Evolutionary conservation across 139 green algal species (phyloP).

Genomic region (Spirogloea muscicola): DNA sequence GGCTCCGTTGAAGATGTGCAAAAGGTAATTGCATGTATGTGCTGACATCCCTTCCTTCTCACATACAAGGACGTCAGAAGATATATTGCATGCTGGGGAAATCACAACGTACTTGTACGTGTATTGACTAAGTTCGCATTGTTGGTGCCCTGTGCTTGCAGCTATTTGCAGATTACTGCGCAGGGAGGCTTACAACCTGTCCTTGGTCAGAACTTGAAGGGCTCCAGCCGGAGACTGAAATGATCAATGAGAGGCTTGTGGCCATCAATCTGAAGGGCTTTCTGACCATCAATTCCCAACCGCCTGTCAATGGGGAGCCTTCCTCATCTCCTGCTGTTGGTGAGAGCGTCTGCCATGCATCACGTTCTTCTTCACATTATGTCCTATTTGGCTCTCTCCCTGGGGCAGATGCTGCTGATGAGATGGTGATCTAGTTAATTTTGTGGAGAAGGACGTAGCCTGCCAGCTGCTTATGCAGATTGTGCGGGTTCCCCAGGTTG

Average conservation of each 20-base stretch:
- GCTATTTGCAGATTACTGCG: slow-evolving; percentile 64
- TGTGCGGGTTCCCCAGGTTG: slow-evolving; percentile 60
- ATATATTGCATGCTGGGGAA: no score
- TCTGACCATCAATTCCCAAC: slow-evolving; percentile 78
- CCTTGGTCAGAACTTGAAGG: slow-evolving; percentile 72
- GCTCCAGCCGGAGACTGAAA: slow-evolving; percentile 55
- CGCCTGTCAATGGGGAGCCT: slow-evolving; percentile 60
- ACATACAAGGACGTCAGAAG: no score
- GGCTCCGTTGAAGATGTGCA: slow-evolving; percentile 21
- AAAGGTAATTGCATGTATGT: no score
- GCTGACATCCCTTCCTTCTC: no score
- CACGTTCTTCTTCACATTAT: no score
- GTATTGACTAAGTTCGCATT: neutral
- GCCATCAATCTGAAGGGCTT: slow-evolving; percentile 56
- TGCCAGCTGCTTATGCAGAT: no score
- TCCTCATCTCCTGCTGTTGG: slow-evolving; percentile 54
- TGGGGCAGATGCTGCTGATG: no score
- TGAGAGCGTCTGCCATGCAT: slow-evolving; percentile 33
- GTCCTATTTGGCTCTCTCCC: no score
- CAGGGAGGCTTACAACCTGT: slow-evolving; percentile 64
- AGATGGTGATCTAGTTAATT: no score
- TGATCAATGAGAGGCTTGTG: slow-evolving; percentile 53
- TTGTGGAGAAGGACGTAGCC: no score
- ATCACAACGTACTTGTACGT: no score
- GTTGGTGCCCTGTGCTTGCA: neutral